These are phyloP conservation scores for Ophiostoma australiae DNA, from an alignment of 2,329 filamentous ascomycete genomes.

Conservation along the genomic window DNA sequence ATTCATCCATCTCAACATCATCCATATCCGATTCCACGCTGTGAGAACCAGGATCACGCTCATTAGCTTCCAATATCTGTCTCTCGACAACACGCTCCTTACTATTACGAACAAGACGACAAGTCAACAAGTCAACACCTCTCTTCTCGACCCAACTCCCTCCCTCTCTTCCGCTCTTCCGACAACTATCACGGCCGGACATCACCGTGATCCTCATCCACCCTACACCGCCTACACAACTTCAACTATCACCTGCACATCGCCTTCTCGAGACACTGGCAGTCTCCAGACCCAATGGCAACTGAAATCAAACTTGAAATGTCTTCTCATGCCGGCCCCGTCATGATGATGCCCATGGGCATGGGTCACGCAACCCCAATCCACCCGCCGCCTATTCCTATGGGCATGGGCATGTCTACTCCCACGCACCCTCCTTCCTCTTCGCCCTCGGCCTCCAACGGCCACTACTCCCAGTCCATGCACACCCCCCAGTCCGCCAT, in stretches of 20 bases:
- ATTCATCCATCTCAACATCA: background rate
- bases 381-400: slow-evolving; percentile 31
- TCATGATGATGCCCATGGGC: slow-evolving; percentile 24
- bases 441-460: slow-evolving; percentile 15
- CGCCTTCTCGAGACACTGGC: slow-evolving; percentile 12
- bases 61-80: slow-evolving; percentile 33
- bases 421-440: slow-evolving; percentile 34
- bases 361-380: slow-evolving; percentile 24
- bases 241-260: background rate
- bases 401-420: slow-evolving; percentile 35
- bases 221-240: background rate
- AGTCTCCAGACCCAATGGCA: slow-evolving; percentile 34
- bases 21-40: slow-evolving; percentile 28
- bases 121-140: background rate
- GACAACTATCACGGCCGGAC: background rate
- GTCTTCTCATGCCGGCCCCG: slow-evolving; percentile 31
- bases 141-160: background rate
- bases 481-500: slow-evolving; percentile 36
- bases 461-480: slow-evolving; percentile 12
- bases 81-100: slow-evolving; percentile 14
- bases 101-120: slow-evolving; percentile 10
- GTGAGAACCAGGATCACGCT: slow-evolving; percentile 35
- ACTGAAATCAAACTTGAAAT: slow-evolving; percentile 35
- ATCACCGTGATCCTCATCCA: background rate
- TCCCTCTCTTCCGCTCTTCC: background rate